Evolutionary conservation across 179 eudicot genomes (phyloP), one percentile per base, ranked within the genome.

Genomic region (Drosera spatulata): DNA sequence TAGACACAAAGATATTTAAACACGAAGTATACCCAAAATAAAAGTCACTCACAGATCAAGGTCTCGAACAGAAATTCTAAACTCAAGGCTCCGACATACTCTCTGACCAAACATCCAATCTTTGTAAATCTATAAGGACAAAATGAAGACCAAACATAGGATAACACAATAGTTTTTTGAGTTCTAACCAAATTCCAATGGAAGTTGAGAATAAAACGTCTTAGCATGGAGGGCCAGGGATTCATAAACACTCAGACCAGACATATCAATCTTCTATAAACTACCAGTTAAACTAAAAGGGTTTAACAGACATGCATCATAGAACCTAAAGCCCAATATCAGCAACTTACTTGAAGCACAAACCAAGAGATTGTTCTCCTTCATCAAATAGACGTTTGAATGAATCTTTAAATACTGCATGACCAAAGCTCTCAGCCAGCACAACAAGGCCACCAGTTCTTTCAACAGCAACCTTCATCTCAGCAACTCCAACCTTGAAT

Each of bases 361-460:
- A 83, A 61, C 90, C 95, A 52, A 93, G 87, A 55, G 96, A 93
- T 66, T 86, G 93, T 58, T 93, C 99, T 51, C 90, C 95, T 40
- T 44, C 80, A 46, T 89, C 93, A 72, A 93, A 93, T 61, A 86
- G 80, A 54, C 82, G 95, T 72, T 78, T 89, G 72, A 93, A 93
- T 13, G 99, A 93, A 59, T 89, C 90, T 77, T 89, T 93, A 66
- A 93, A 93, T 52, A 93, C 99, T 44, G 96, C 75, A 71, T 93
- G 99, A 53, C 99, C 99, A 71, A 93, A 93, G 78, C 99, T 93
- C 78, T 93, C 99, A 53, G 99, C 80, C 44, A 81, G 71, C 67
- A 89, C 96, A 69, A 89, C 96, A 65, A 88, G 95, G 61, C 99
- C 99, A 69, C 99, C 99, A 66, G 96, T 89, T 77, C 73, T 86